phyloP scores from a whole-genome alignment of 192 early-diverging fungal genomes.

The Diversispora epigaea region DNA sequence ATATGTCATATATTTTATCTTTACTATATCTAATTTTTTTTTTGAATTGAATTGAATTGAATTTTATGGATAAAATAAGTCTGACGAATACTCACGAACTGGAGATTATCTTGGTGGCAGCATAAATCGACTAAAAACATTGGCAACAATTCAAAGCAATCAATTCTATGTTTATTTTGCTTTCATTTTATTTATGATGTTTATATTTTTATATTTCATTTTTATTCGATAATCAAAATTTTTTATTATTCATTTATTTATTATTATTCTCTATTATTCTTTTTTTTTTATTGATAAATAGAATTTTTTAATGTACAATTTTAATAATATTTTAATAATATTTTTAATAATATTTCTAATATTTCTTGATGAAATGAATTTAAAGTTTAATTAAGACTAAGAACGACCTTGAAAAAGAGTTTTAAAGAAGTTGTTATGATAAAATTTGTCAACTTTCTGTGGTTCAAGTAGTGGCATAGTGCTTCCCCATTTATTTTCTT shows the following conservation, averaged over 20 bases:
- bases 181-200: slow-evolving; percentile 18
- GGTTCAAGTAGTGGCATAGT: slow-evolving; percentile 15
- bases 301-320: too few relatives aligned
- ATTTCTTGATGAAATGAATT: too few relatives aligned
- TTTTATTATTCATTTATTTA: too few relatives aligned
- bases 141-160: slow-evolving; percentile 6
- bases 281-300: too few relatives aligned
- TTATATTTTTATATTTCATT: slow-evolving; percentile 31
- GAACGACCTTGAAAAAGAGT: slow-evolving; percentile 20
- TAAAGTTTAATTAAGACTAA: not conserved
- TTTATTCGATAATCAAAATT: not conserved
- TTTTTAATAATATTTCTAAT: too few relatives aligned
- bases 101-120: slow-evolving; percentile 9
- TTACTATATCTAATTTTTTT: not conserved
- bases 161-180: slow-evolving; percentile 4
- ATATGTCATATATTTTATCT: not conserved
- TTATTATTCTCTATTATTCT: too few relatives aligned
- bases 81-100: slow-evolving; percentile 16
- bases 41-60: too few relatives aligned
- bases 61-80: not conserved
- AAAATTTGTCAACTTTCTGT: slow-evolving; percentile 18
- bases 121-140: slow-evolving; percentile 12
- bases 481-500: slow-evolving; percentile 31
- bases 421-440: slow-evolving; percentile 26
- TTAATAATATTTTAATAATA: too few relatives aligned